Base-by-base conservation (phyloP, 2,329 filamentous ascomycete species). In the Fusarium mexicanum region DNA sequence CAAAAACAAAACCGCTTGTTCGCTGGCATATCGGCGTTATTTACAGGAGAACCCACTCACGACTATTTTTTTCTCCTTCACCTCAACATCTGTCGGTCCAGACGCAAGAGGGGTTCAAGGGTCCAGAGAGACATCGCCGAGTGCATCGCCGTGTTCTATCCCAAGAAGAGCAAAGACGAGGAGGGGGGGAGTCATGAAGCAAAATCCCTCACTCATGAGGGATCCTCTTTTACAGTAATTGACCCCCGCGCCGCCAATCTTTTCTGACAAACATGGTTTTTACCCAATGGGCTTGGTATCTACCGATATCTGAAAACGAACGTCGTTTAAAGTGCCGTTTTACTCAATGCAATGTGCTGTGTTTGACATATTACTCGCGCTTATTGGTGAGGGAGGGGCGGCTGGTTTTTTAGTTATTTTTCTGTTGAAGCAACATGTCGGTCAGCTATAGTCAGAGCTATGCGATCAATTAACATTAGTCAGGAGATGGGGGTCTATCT, bases 121-220 rank as follows among this genome's bases (percentile, higher is more conserved):
- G 66, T 73, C 70, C 63, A 75, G 41, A 54, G 22, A 64, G 50
- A 50, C 66, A 59, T 61, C 66, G 72, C 65, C 72, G 66, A 75
- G 67, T 53, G 51, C 72, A 61, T 72, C 69, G 72, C 72, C 69
- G 69, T 75, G 69, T 75, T 73, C 69, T 75, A 70, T 73, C 69
- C 69, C 72, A 74, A 66, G 72, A 75, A 75, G 48, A 74, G 71
- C 62, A 68, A 68, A 74, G 62, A 64, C 40, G 60, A 58, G 26
- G 46, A 51, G 61, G 53, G 38, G 37, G 41, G 43, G 22, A 67
- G 54, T 41, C 61, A 71, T 24, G 63, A 58, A 66, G 65, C 76
- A 75, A 71, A 77, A 77, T 77, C 67, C 76, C 76, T 77, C 76
- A 77, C 40, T 43, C 20, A 66, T 70, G 61, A 70, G 67, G 53